A percentile compares a stretch with the other conserved stretches of the same genome.
Evolutionary conservation across 306 rosid species (phyloP).

Genomic region (Trifolium pratense): DNA sequence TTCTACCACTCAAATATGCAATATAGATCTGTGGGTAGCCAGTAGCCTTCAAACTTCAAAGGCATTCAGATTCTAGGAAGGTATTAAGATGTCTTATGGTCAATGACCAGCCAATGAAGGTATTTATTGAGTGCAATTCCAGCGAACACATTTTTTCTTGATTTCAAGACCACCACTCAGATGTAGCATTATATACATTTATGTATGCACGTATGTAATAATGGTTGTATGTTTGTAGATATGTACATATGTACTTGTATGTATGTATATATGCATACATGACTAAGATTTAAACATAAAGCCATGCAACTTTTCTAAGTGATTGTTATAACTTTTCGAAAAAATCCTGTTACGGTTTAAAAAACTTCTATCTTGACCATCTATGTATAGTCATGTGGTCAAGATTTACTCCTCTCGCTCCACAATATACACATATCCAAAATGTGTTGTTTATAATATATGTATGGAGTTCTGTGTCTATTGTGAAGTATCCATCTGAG

Average conservation of each 20-base stretch:
- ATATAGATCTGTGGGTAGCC: constrained; percentile 11
- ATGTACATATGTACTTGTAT: not conserved
- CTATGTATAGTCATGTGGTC: not conserved
- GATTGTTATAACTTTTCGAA: not conserved
- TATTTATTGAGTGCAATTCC: constrained; percentile 11
- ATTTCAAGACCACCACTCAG: constrained; percentile 15
- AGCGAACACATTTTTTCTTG: constrained; percentile 12
- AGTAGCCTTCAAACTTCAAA: constrained; percentile 3
- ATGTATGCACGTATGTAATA: not conserved
- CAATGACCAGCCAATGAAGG: constrained; percentile 8
- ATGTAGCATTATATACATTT: not conserved
- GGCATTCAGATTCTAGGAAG: constrained; percentile 15
- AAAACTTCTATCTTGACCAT: constrained; percentile 3
- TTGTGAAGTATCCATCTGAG: constrained; percentile 29
- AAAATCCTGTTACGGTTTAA: not conserved
- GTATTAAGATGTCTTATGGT: constrained; percentile 3
- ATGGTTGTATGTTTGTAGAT: not conserved
- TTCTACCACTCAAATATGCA: constrained; percentile 14
- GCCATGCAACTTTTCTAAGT: not conserved
- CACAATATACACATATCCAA: not conserved
- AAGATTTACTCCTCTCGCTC: constrained; percentile 3
- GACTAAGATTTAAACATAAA: not conserved
- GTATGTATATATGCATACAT: not conserved
- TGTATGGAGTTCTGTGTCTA: not conserved
- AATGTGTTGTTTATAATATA: constrained; percentile 12